Percentiles rank a stretch among this genome's conserved stretches.
Evolutionary conservation across 2,329 filamentous ascomycete genomes (phyloP).

Genomic region (Trichoderma sp.): DNA sequence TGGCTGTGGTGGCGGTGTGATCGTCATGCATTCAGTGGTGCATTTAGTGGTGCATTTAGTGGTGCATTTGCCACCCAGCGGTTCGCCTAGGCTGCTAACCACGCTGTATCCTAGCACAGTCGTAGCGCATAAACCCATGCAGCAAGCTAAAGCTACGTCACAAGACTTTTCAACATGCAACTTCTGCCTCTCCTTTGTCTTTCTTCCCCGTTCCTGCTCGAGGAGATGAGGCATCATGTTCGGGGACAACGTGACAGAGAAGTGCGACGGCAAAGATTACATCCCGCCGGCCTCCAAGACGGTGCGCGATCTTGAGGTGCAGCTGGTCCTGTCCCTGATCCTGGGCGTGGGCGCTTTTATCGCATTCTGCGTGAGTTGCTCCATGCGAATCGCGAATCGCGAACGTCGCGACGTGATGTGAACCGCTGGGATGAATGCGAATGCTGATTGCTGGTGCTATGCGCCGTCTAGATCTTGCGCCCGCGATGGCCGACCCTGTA

Average conservation of each 20-base stretch:
- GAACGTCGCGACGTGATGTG: neutral
- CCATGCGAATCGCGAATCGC: neutral
- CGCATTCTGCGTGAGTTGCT: slow-evolving; percentile 64
- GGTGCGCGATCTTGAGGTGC: slow-evolving; percentile 52
- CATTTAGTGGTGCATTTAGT: neutral
- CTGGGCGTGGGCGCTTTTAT: slow-evolving; percentile 70
- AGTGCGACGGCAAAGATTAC: slow-evolving; percentile 26
- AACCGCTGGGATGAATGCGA: neutral
- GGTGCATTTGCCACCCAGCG: neutral
- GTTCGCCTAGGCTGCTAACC: neutral
- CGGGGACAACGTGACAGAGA: slow-evolving; percentile 20
- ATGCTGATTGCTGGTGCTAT: neutral
- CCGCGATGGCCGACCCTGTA: slow-evolving; percentile 92
- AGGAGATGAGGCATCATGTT: slow-evolving; percentile 19
- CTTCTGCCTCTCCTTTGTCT: neutral
- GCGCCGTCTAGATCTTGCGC: slow-evolving; percentile 69
- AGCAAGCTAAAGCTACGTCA: slow-evolving; percentile 13
- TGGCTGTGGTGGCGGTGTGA: slow-evolving; percentile 12
- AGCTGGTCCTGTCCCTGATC: slow-evolving; percentile 68
- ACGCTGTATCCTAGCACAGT: neutral
- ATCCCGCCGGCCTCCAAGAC: slow-evolving; percentile 27
- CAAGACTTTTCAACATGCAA: neutral
- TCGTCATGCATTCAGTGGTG: neutral
- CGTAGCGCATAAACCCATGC: slow-evolving; percentile 11
- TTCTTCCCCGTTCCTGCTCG: neutral